phyloP scores from a whole-genome alignment of 2,329 filamentous ascomycete genomes.

The Rosellinia necatrix region DNA sequence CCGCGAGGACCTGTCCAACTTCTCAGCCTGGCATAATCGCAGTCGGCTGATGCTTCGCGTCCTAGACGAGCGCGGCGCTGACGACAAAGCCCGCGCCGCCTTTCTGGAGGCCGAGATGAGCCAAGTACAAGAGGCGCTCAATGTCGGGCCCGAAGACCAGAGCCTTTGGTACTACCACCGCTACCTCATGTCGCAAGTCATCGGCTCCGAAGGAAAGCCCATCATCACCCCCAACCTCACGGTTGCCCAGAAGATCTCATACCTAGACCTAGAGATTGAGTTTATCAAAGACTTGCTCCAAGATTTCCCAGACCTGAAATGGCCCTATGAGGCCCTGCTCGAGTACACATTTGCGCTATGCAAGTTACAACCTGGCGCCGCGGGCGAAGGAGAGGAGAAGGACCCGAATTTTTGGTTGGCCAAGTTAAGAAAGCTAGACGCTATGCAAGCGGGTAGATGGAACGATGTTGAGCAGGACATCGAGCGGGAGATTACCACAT shows the following conservation, averaged over 20 bases:
- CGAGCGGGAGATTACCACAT: constrained; percentile 32
- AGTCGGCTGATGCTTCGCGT: constrained; percentile 81
- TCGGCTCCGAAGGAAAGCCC: constrained; percentile 51
- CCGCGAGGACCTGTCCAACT: constrained; percentile 83
- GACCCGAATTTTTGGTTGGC: constrained; percentile 64
- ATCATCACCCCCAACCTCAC: constrained; percentile 70
- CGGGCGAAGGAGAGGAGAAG: constrained; percentile 44
- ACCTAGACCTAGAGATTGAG: constrained; percentile 73
- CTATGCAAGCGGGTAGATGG: constrained; percentile 77
- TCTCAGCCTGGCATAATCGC: constrained; percentile 94
- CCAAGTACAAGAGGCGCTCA: constrained; percentile 76
- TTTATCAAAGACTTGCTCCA: constrained; percentile 69
- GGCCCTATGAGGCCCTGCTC: constrained; percentile 86
- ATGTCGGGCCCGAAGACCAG: constrained; percentile 90
- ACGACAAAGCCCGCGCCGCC: constrained; percentile 62
- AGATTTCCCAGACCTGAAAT: constrained; percentile 65
- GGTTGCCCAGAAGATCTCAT: constrained; percentile 63
- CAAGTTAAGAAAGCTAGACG: constrained; percentile 71
- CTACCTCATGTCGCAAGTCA: constrained; percentile 75
- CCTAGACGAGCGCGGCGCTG: constrained; percentile 71
- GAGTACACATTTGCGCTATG: constrained; percentile 70
- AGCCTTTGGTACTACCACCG: constrained; percentile 98
- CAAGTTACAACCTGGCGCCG: constrained; percentile 53
- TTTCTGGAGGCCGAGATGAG: constrained; percentile 81
- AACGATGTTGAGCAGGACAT: constrained; percentile 62